A percentile compares a stretch with the other conserved stretches of the same genome.
Evolutionary conservation across 371 early-diverging fungal genomes (phyloP).

Genomic region (Entomophthora muscae): DNA sequence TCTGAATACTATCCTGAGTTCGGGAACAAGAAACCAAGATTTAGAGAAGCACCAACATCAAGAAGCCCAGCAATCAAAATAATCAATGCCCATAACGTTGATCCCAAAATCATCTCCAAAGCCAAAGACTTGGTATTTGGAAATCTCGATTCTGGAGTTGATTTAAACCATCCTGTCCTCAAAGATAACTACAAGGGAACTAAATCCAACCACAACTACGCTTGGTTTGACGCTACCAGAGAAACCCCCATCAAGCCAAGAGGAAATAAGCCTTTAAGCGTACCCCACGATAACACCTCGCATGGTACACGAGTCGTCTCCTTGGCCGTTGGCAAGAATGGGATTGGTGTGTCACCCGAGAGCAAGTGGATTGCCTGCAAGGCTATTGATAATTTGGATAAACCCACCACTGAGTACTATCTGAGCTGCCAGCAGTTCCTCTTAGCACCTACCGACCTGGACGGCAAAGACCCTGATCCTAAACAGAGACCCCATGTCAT

Average conservation of each 20-base stretch:
- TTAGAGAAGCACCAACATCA: too few species aligned
- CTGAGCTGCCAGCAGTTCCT: slow-evolving; percentile 1
- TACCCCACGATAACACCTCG: neutral
- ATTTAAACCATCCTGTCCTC: slow-evolving; percentile 50
- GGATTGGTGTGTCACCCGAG: neutral
- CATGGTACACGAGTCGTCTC: neutral
- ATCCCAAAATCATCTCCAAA: too few species aligned
- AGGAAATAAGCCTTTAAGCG: neutral
- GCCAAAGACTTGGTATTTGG: neutral
- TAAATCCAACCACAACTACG: neutral
- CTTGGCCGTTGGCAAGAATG: neutral
- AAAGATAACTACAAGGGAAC: too few species aligned
- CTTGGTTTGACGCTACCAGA: neutral
- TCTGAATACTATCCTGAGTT: too few species aligned
- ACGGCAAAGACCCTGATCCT: neutral
- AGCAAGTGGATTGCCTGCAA: slow-evolving; percentile 1
- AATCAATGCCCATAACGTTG: too few species aligned
- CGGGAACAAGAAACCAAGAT: too few species aligned
- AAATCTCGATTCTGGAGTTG: slow-evolving; percentile 33
- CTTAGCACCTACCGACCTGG: neutral
- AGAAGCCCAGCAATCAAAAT: too few species aligned
- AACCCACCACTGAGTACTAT: neutral
- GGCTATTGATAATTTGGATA: neutral
- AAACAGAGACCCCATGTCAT: slow-evolving; percentile 1
- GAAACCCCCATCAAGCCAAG: neutral